These are phyloP conservation scores for Kregervanrija delftensis DNA, from an alignment of 805 yeast genomes.

Conservation along the genomic window DNA sequence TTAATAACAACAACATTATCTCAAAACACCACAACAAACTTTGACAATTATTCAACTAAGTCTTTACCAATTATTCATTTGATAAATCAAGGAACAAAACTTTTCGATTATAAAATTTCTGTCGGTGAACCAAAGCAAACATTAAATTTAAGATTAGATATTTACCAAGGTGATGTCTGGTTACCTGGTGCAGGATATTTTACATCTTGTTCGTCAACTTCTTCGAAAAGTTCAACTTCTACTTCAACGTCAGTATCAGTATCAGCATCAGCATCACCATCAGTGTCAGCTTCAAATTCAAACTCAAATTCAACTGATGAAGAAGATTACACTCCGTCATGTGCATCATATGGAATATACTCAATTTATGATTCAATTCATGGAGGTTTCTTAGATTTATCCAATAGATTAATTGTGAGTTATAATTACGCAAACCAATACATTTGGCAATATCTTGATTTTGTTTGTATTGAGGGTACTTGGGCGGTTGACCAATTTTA, in stretches of 20 bases:
- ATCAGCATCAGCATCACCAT: background rate
- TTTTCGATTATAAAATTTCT: slow-evolving; percentile 19
- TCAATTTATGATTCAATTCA: slow-evolving; percentile 14
- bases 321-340: slow-evolving; percentile 5
- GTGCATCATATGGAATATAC: slow-evolving; percentile 23
- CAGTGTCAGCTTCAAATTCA: background rate
- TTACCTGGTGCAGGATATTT: slow-evolving; percentile 21
- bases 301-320: slow-evolving; percentile 1
- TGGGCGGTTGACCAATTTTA: slow-evolving; percentile 20
- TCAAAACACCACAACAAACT: no score
- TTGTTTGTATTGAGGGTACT: slow-evolving; percentile 19
- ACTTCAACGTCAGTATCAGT: background rate
- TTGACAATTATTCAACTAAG: background rate
- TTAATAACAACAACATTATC: no score
- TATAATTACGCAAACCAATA: slow-evolving; percentile 10
- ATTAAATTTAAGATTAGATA: slow-evolving; percentile 23
- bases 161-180: slow-evolving; percentile 25
- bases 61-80: slow-evolving; percentile 6
- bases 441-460: slow-evolving; percentile 14
- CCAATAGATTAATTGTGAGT: slow-evolving; percentile 10
- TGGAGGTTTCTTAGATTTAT: slow-evolving; percentile 5
- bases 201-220: slow-evolving; percentile 13
- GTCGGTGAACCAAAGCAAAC: slow-evolving; percentile 22
- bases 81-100: background rate
- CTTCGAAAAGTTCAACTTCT: background rate